Evolutionary conservation across 208 protist genomes (phyloP), one percentile per base, ranked within the genome.

Genomic region (Borovskyia barvae): DNA sequence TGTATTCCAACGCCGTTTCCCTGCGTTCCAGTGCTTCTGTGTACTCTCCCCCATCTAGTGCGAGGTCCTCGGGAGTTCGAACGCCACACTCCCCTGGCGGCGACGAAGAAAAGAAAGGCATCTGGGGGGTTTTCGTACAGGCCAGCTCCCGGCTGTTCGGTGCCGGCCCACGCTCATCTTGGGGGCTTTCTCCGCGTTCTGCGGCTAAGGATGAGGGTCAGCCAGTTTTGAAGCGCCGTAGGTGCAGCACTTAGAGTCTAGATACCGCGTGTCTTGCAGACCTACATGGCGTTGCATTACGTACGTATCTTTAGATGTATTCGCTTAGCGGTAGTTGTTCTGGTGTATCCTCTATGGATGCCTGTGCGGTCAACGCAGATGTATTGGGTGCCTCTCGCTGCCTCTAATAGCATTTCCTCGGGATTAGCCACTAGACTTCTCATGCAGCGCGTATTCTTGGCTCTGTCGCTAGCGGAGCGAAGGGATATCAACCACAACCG

Each of bases 91-190:
- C 64, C 7, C 53, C 29, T 37, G 37, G 42, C 47, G 40, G 25
- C 53, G 26, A 64, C 37, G 26, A 46, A 1, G 45, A 60, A 22
- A 68, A 53, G 30, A 46, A 36, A 11, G 53, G 76, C n/a, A 36
- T 82, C 33, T 82, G 76, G 76, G 76, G 72, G 14, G 71, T 63
- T 22, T 37, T 82, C n/a, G 62, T 78, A 30, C 67, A 65, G 11
- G 76, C 67, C 17, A 55, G 76, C 12, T 73, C 76, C 17, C 76
- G 66, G 4, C 39, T 82, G 11, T 75, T 82, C 25, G 22, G 70
- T 17, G 49, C 39, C 15, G 39, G 49, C 7, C 41, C 45, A 5
- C 55, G 68, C 12, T 53, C 42, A 1, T 66, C 67, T 24, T 53
- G 50, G 12, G 66, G 58, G 20, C 30, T 56, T 29, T 30, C 26